A percentile compares a stretch with the other conserved stretches of the same genome.
Conservation (phyloP, 345 rosid species). For the Noccaea caerulescens region DNA sequence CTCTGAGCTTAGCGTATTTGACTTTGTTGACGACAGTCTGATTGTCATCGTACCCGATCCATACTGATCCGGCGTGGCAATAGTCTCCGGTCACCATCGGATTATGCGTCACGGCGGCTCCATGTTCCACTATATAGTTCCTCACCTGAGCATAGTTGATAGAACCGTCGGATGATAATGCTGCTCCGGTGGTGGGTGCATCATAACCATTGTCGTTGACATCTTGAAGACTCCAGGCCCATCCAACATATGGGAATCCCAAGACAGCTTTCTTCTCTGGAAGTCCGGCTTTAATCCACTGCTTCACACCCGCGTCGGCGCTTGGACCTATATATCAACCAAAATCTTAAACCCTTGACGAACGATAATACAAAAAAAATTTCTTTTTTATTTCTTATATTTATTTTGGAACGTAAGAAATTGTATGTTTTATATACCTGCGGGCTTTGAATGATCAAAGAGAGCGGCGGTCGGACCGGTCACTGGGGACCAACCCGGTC, state of each 20-base stretch:
- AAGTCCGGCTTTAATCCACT: conserved; percentile 63
- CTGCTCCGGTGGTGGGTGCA: conserved; percentile 54
- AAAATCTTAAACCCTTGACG: not conserved
- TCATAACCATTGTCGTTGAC: conserved; percentile 55
- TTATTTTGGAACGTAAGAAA: not conserved
- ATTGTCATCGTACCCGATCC: conserved; percentile 63
- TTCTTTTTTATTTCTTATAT: too few species aligned
- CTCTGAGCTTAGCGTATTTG: conserved; percentile 47
- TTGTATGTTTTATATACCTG: conserved; percentile 10
- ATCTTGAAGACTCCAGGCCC: conserved; percentile 58
- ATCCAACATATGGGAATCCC: conserved; percentile 68
- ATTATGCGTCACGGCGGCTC: conserved; percentile 43
- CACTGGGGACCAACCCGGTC: conserved; percentile 50
- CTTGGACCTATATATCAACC: conserved; percentile 42
- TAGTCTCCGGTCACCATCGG: conserved; percentile 57
- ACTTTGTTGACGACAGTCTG: conserved; percentile 38
- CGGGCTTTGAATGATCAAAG: conserved; percentile 50
- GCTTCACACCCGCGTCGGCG: conserved; percentile 56
- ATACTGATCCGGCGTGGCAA: conserved; percentile 52
- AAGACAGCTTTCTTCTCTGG: conserved; percentile 53
- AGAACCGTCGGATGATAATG: conserved; percentile 40
- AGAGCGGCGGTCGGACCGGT: conserved; percentile 70
- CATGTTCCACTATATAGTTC: conserved; percentile 15
- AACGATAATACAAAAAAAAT: too few species aligned
- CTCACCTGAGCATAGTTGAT: conserved; percentile 41